phyloP scores from a whole-genome alignment of 2,329 filamentous ascomycete species.

The Paraphoma chrysanthemicola region DNA sequence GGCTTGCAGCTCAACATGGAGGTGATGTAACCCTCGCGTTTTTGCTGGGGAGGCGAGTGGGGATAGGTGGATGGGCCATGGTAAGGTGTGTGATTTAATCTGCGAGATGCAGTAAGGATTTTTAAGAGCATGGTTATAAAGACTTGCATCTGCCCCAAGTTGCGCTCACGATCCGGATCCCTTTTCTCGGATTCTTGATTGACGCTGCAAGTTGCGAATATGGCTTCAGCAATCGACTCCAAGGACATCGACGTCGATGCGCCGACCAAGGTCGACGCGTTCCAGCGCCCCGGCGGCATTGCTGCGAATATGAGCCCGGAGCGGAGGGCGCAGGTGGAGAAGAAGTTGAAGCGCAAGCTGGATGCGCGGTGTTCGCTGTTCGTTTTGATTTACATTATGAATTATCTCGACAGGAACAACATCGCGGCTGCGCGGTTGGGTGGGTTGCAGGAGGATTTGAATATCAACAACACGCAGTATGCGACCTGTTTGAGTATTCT shows the following conservation, averaged over 20 bases:
- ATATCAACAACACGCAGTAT: slow-evolving; percentile 40
- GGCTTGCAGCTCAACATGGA: neutral
- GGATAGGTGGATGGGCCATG: neutral
- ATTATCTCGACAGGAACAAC: slow-evolving; percentile 42
- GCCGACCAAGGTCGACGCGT: neutral
- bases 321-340: slow-evolving; percentile 39
- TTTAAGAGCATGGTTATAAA: neutral
- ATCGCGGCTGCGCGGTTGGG: slow-evolving; percentile 44
- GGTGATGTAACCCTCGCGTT: neutral
- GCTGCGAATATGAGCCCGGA: slow-evolving; percentile 39
- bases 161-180: too few relatives aligned
- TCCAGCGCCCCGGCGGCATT: neutral
- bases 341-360: slow-evolving; percentile 43
- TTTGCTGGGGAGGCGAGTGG: neutral
- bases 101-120: too few relatives aligned
- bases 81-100: too few relatives aligned
- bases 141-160: neutral
- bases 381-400: slow-evolving; percentile 48
- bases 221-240: neutral
- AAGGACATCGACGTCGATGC: neutral
- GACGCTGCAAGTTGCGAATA: neutral
- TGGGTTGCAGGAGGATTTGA: slow-evolving; percentile 40
- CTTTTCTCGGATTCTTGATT: neutral
- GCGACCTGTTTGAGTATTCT: slow-evolving; percentile 43
- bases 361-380: slow-evolving; percentile 42